phyloP scores from a whole-genome alignment of 805 yeast species.

The Diddensiella caesifluorescens region DNA sequence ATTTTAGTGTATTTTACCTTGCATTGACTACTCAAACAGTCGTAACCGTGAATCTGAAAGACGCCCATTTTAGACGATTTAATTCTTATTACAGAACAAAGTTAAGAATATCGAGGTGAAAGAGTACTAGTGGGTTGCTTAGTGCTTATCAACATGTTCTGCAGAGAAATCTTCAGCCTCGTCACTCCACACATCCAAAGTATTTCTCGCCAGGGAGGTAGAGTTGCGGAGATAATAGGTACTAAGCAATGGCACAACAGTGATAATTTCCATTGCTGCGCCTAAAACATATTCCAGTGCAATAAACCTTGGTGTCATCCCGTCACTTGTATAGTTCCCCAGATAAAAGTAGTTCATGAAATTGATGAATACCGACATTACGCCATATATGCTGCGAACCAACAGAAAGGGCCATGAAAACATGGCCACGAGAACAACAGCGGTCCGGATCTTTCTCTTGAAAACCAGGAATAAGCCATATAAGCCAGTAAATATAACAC shows the following conservation, averaged over 20 bases:
- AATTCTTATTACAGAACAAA: too few relatives aligned
- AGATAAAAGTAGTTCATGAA: conserved; percentile 15
- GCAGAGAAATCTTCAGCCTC: neutral
- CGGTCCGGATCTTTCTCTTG: conserved; percentile 5
- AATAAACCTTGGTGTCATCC: conserved; percentile 10
- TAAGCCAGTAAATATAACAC: conserved; percentile 7
- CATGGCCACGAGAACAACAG: conserved; percentile 8
- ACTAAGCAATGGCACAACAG: conserved; percentile 4
- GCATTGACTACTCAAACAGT: too few relatives aligned
- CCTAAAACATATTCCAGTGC: conserved; percentile 19
- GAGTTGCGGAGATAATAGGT: neutral
- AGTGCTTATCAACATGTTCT: neutral
- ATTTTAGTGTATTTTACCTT: too few relatives aligned
- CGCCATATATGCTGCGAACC: conserved; percentile 19
- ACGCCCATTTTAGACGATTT: too few relatives aligned
- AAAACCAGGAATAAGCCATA: conserved; percentile 2
- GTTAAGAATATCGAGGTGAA: too few relatives aligned
- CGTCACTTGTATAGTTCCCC: conserved; percentile 11
- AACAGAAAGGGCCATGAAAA: conserved; percentile 14
- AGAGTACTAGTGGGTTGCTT: too few relatives aligned
- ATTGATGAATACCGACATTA: conserved; percentile 11
- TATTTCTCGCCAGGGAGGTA: too few relatives aligned
- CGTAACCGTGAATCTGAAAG: too few relatives aligned
- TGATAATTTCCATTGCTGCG: conserved; percentile 18
- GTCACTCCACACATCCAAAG: neutral